These are phyloP conservation scores for Blastocladiella britannica DNA, from an alignment of 192 early-diverging fungal species.

Conservation along the genomic window DNA sequence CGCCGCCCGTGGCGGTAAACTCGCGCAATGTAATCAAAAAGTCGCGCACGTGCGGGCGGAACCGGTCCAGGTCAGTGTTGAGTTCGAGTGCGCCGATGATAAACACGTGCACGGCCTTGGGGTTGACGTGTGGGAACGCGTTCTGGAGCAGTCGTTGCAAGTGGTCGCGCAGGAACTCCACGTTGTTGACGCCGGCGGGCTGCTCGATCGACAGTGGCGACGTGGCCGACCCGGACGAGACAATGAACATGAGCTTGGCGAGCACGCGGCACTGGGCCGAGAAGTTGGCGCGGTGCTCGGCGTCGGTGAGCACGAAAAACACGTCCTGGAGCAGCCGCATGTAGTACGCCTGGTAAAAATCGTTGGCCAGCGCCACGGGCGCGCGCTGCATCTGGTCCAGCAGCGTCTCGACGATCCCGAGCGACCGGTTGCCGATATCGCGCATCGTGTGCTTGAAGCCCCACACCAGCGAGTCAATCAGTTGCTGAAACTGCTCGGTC, in stretches of 20 bases:
- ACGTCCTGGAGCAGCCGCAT: constrained; percentile 81
- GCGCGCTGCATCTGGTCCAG: constrained; percentile 63
- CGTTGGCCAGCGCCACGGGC: constrained; percentile 51
- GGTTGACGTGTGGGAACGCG: constrained; percentile 75
- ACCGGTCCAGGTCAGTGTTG: constrained; percentile 58
- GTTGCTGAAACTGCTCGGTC: constrained; percentile 66
- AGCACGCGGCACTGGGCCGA: constrained; percentile 76
- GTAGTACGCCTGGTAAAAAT: constrained; percentile 84
- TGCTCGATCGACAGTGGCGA: constrained; percentile 58
- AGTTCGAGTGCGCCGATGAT: constrained; percentile 68
- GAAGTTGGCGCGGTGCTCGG: constrained; percentile 95
- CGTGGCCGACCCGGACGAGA: constrained; percentile 57
- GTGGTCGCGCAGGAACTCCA: constrained; percentile 59
- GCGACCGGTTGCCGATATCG: constrained; percentile 82
- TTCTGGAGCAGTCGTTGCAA: constrained; percentile 63
- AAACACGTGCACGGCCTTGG: constrained; percentile 58
- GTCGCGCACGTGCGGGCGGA: constrained; percentile 87
- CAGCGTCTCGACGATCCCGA: constrained; percentile 68
- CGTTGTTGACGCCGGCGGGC: constrained; percentile 47
- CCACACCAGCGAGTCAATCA: constrained; percentile 93
- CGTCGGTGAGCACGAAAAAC: constrained; percentile 89
- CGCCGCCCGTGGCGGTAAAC: constrained; percentile 69
- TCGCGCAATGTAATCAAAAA: constrained; percentile 87
- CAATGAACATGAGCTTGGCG: constrained; percentile 69
- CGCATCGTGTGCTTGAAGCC: constrained; percentile 97